Evolutionary conservation across 129 eudicot species (phyloP).

Genomic region (Arctium lappa): DNA sequence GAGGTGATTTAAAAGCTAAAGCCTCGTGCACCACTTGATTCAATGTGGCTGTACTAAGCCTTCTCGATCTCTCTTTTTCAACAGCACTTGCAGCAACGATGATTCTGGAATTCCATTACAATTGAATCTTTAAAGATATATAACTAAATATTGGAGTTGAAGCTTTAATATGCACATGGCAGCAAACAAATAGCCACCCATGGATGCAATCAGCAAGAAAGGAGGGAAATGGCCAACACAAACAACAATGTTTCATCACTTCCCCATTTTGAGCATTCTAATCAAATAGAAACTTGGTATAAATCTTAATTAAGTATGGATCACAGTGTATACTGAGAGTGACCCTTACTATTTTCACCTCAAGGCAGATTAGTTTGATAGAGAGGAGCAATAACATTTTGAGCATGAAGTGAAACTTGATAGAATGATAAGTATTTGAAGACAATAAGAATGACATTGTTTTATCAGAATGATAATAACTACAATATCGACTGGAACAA

Average conservation of each 20-base stretch:
- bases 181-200: background rate
- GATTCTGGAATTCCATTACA: slow-evolving; percentile 45
- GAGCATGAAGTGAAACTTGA: no score
- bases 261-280: no score
- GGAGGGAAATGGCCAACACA: background rate
- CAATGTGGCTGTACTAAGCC: slow-evolving; percentile 77
- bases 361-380: no score
- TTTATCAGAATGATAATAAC: no score
- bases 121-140: background rate
- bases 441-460: no score
- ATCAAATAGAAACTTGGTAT: no score
- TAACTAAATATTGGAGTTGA: background rate
- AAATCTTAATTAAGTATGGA: no score
- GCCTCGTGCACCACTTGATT: slow-evolving; percentile 94
- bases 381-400: no score
- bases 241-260: background rate
- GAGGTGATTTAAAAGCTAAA: slow-evolving; percentile 94
- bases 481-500: no score
- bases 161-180: background rate
- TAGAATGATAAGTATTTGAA: no score
- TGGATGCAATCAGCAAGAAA: background rate
- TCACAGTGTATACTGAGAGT: no score
- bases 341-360: no score
- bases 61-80: slow-evolving; percentile 94
- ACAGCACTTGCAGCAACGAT: slow-evolving; percentile 84